Percentiles rank a stretch among this genome's conserved stretches.
These are phyloP conservation scores for Peronospora destructor DNA, from an alignment of 352 stramenopile genomes.

Conservation along the genomic window DNA sequence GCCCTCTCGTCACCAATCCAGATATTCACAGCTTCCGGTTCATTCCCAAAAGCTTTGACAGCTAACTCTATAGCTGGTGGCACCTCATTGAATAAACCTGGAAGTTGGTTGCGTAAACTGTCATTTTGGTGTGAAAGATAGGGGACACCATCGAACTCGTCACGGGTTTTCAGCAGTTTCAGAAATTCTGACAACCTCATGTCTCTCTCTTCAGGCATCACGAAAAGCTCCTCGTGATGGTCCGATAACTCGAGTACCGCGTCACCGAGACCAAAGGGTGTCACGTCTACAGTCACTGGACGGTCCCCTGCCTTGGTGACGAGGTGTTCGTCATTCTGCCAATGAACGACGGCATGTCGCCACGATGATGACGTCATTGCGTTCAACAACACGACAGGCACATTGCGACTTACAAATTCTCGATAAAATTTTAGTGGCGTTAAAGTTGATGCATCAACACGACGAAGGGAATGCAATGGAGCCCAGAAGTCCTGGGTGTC, in stretches of 20 bases:
- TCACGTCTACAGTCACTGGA: slow-evolving; percentile 65
- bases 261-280: slow-evolving; percentile 68
- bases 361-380: slow-evolving; percentile 55
- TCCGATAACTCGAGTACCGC: slow-evolving; percentile 44
- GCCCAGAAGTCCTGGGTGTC: slow-evolving; percentile 72
- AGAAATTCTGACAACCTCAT: slow-evolving; percentile 66
- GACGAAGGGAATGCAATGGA: slow-evolving; percentile 42
- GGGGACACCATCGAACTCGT: slow-evolving; percentile 61
- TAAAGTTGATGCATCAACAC: slow-evolving; percentile 39
- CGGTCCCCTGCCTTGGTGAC: slow-evolving; percentile 36
- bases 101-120: slow-evolving; percentile 66
- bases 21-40: slow-evolving; percentile 91
- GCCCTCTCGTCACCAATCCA: slow-evolving; percentile 96
- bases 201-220: slow-evolving; percentile 76
- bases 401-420: slow-evolving; percentile 68
- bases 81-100: slow-evolving; percentile 54
- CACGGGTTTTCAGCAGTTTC: slow-evolving; percentile 35
- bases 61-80: slow-evolving; percentile 50
- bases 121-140: slow-evolving; percentile 86
- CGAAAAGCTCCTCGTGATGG: slow-evolving; percentile 37
- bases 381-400: slow-evolving; percentile 65
- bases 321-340: slow-evolving; percentile 55
- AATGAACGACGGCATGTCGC: slow-evolving; percentile 38
- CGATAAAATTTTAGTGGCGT: slow-evolving; percentile 61
- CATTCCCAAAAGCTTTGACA: slow-evolving; percentile 67